phyloP scores from a whole-genome alignment of 208 protist species.

The Polymyxa betae region DNA sequence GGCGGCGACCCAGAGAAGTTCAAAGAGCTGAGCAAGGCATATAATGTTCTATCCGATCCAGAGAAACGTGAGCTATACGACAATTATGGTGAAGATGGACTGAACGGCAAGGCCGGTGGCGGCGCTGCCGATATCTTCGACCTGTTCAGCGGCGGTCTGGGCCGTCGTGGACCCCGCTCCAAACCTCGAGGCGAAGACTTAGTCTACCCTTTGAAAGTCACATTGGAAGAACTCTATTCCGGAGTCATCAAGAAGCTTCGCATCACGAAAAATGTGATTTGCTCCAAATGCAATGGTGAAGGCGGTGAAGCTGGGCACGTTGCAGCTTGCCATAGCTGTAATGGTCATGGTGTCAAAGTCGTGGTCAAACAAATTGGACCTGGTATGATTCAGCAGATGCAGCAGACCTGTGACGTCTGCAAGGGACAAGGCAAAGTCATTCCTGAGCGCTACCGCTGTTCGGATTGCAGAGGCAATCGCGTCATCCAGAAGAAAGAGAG shows the following conservation, averaged over 20 bases:
- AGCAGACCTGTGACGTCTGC: conserved; percentile 28
- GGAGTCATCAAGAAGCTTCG: conserved; percentile 34
- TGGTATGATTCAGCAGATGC: conserved; percentile 51
- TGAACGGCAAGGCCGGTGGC: conserved; percentile 59
- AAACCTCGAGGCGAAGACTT: conserved; percentile 43
- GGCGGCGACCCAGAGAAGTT: conserved; percentile 71
- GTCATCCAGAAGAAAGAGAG: conserved; percentile 21
- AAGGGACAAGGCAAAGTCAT: conserved; percentile 39
- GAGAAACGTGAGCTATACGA: conserved; percentile 69
- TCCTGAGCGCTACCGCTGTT: conserved; percentile 13
- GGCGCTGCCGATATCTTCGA: conserved; percentile 51
- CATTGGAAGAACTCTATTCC: conserved; percentile 10
- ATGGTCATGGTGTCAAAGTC: conserved; percentile 26
- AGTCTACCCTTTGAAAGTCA: conserved; percentile 16
- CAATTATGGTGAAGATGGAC: conserved; percentile 61
- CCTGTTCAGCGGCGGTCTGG: background rate
- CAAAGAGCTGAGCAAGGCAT: conserved; percentile 73
- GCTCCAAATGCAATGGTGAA: conserved; percentile 39
- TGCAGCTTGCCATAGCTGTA: background rate
- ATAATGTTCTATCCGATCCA: conserved; percentile 66
- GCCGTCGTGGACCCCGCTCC: background rate
- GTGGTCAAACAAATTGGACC: conserved; percentile 30
- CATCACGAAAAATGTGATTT: conserved; percentile 37
- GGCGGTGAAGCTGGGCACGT: conserved; percentile 34
- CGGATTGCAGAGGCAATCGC: background rate